Conservation (phyloP, 2,329 filamentous ascomycete genomes). For the Pseudonectria buxi region DNA sequence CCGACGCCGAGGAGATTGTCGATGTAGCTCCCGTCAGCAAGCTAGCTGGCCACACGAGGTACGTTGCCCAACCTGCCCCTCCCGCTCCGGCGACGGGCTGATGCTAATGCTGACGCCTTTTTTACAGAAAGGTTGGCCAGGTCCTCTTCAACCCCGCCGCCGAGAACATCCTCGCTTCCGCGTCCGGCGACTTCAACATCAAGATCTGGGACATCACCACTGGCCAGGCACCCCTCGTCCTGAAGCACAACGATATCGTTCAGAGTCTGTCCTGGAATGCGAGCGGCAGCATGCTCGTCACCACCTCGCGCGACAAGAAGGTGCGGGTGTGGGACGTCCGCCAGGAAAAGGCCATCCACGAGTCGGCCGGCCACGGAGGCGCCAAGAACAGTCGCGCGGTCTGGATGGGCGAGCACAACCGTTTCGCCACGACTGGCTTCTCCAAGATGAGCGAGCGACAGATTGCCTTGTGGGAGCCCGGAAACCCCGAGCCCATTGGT, state of each 20-base stretch:
- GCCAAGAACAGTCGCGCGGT: conserved; percentile 97
- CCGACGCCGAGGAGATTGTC: conserved; percentile 74
- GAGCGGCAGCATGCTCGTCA: conserved; percentile 76
- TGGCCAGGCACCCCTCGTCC: conserved; percentile 63
- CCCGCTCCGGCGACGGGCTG: neutral
- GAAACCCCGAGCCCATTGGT: conserved; percentile 76
- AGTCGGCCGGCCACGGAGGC: conserved; percentile 77
- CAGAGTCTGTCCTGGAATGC: conserved; percentile 96
- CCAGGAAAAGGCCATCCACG: conserved; percentile 81
- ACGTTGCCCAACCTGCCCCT: conserved; percentile 20
- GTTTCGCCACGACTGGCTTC: conserved; percentile 93
- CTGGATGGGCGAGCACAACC: conserved; percentile 96
- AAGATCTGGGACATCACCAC: conserved; percentile 93
- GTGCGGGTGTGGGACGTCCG: conserved; percentile 95
- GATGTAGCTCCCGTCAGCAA: conserved; percentile 77
- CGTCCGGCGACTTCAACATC: conserved; percentile 89
- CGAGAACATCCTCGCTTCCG: conserved; percentile 89
- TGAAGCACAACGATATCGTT: conserved; percentile 87
- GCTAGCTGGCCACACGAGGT: conserved; percentile 83
- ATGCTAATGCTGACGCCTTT: conserved; percentile 9
- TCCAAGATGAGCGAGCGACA: conserved; percentile 98
- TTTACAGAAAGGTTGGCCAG: conserved; percentile 85
- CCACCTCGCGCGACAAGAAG: conserved; percentile 97
- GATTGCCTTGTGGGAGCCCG: conserved; percentile 90
- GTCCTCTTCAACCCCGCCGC: conserved; percentile 96